Evolutionary conservation across 345 rosid species (phyloP), one percentile per base, ranked within the genome.

Genomic region (Syzygium oleosum): DNA sequence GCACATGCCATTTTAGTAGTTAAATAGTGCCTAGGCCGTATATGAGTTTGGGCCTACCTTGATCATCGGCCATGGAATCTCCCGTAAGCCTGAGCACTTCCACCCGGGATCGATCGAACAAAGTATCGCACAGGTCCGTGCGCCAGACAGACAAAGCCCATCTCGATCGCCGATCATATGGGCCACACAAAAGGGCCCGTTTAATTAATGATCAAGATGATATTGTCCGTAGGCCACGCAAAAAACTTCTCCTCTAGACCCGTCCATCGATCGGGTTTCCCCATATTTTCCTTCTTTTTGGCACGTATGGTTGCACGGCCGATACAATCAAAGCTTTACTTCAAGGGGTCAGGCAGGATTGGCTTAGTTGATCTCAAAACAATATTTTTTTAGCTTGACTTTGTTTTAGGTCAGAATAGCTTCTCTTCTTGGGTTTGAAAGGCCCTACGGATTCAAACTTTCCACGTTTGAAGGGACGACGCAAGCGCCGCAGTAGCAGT

Each of bases 291-390:
- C 0, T 6, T 15, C 12, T 31, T 7, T 16, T 31, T 29, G 22
- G 12, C 12, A 1, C 0, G 0, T 3, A 13, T 4, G 55, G 19
- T 16, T 5, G 55, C 6, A 7, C 21, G 1, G 1, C 21, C 6
- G 21, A 16, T 52, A 52, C 1, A 52, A 15, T 52, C 55, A 16
- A 52, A 52, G 55, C 55, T 4, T 52, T 15, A 52, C 55, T 52
- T 52, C 55, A 13, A 52, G 55, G 55, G 52, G 6, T 52, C 23
- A 6, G 58, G 11, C 25, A 55, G 10, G 58, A 55, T 55, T 55
- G 58, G 25, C 58, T 21, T 55, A 19, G 9, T 55, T 55, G 58
- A 7, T 55, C 58, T 52, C 19, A 14, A 52, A 15, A 15, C 19
- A 51, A 51, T 51, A 12, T 2, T 51, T 52, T 13, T 13, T 52